A percentile compares a stretch with the other conserved stretches of the same genome.
Conservation (phyloP, 768 basidiomycete species). For the Tricholoma flavovirens region DNA sequence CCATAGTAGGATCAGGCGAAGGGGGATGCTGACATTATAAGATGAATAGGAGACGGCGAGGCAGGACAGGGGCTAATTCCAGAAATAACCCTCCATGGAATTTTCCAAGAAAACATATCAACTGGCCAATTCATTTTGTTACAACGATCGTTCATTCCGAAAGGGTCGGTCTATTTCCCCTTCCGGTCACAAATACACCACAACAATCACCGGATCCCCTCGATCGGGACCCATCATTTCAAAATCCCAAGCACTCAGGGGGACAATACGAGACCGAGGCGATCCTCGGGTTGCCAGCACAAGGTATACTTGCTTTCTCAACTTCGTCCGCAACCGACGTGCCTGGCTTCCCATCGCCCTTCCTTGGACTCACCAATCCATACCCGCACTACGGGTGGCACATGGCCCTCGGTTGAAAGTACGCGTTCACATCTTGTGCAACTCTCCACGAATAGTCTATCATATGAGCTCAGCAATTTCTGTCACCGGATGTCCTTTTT, state of each 20-base stretch:
- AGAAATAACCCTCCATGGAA: background rate
- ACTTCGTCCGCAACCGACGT: conserved; percentile 31
- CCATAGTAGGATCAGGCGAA: background rate
- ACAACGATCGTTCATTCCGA: too few relatives aligned
- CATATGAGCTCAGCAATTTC: conserved; percentile 52
- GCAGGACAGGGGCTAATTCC: conserved; percentile 11
- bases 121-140: too few relatives aligned
- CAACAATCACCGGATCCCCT: background rate
- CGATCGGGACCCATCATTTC: background rate
- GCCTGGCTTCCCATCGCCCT: conserved; percentile 44
- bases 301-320: too few relatives aligned
- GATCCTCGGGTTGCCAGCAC: too few relatives aligned
- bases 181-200: background rate
- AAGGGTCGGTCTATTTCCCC: background rate
- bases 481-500: conserved; percentile 21
- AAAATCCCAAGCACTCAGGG: too few relatives aligned
- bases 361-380: conserved; percentile 30
- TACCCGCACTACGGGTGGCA: conserved; percentile 63
- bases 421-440: conserved; percentile 62
- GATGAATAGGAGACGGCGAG: background rate
- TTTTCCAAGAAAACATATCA: background rate
- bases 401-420: conserved; percentile 61
- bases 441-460: conserved; percentile 52
- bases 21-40: background rate
- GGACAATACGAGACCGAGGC: too few relatives aligned